Base-by-base conservation (phyloP, 352 stramenopile species). In the Stramenopiles sp. region DNA sequence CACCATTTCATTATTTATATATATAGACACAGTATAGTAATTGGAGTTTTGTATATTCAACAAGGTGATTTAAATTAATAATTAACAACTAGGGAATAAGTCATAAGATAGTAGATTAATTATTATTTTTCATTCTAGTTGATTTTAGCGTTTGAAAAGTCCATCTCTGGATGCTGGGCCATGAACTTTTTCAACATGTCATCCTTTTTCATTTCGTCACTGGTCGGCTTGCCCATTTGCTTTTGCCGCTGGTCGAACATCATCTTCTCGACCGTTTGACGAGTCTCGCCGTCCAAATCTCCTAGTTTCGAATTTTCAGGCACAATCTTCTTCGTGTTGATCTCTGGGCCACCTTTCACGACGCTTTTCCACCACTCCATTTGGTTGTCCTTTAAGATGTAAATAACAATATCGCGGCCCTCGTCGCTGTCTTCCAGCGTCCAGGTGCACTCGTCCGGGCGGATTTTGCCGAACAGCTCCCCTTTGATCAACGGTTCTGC, bases 211-310 rank as follows among this genome's bases (percentile, higher is more conserved):
- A 97, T 84, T 76, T 99, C 95, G 76, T 99, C 96, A 73, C 87
- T 94, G 2, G 93, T 96, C 0, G 96, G 96, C 43, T 96, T 81
- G 0, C 94, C 94, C 80, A 98, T 84, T 0, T 93, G 92, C 81
- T 99, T 99, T 83, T 99, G 94, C 34, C 89, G 85, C 81, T 96
- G 90, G 82, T 92, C 86, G 77, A 86, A 90, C 96, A 99, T 99
- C 96, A 99, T 99, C 79, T 99, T 99, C 83, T 99, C 96, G 18
- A 99, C 96, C 0, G 96, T 99, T 79, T 98, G 89, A 37, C 95
- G 85, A 30, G 94, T 99, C 74, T 99, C 96, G 1, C 92, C 89
- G 82, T 99, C 95, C 75, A 99, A 81, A 81, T 99, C 96, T 18
- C 77, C 84, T 30, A 99, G 85, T 79, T 98, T 97, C 4, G 90